Conservation (phyloP, 2,329 filamentous ascomycete genomes). For the Emmonsiellopsis sp. region DNA sequence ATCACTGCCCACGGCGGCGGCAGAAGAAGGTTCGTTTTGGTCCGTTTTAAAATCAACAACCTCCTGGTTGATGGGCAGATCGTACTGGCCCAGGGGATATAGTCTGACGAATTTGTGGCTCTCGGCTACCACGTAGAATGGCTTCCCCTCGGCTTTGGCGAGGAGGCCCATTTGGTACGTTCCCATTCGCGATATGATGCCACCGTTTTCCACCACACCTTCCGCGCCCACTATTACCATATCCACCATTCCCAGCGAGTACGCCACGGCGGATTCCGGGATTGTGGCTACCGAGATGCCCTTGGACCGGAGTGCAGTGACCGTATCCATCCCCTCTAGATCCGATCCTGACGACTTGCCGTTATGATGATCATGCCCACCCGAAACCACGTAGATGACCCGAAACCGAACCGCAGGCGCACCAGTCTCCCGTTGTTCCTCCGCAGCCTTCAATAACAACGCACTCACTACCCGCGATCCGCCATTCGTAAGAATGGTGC, state of each 20-base stretch:
- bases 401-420: conserved; percentile 59
- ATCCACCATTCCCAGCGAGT: conserved; percentile 67
- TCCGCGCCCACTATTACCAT: conserved; percentile 61
- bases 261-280: conserved; percentile 64
- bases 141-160: conserved; percentile 62
- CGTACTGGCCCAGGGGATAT: conserved; percentile 72
- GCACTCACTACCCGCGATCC: conserved; percentile 76
- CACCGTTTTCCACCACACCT: conserved; percentile 88
- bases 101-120: conserved; percentile 93
- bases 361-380: conserved; percentile 20
- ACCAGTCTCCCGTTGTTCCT: conserved; percentile 46
- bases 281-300: conserved; percentile 80
- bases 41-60: conserved; percentile 63
- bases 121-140: conserved; percentile 86
- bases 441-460: conserved; percentile 64
- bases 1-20: neutral
- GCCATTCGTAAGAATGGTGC: conserved; percentile 81
- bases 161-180: conserved; percentile 78
- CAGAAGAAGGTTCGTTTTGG: conserved; percentile 25
- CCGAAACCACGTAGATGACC: conserved; percentile 65
- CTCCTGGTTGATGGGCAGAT: conserved; percentile 70
- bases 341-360: conserved; percentile 24
- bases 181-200: conserved; percentile 81
- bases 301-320: conserved; percentile 59
- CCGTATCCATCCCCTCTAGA: conserved; percentile 61